phyloP scores from a whole-genome alignment of 2,329 filamentous ascomycete genomes.

The Aspergillus bombycis region DNA sequence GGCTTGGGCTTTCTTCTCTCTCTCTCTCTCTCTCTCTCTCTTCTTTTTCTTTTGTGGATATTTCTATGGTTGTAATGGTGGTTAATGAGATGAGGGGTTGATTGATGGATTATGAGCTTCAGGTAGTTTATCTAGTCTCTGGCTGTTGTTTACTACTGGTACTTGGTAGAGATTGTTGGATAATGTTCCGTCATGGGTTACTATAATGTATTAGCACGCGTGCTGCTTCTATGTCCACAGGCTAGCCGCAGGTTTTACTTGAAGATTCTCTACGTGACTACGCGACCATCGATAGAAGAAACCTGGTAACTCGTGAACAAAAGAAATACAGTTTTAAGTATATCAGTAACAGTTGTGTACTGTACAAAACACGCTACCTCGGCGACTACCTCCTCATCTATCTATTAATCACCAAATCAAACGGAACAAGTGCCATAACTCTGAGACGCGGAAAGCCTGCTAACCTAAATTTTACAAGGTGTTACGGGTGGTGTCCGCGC shows the following conservation, averaged over 20 bases:
- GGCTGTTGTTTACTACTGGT: not conserved
- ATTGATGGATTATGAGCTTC: not conserved
- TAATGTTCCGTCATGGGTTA: no score
- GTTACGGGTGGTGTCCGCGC: conserved; percentile 87
- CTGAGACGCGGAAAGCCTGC: conserved; percentile 23
- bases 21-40: not conserved
- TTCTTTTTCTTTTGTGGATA: not conserved
- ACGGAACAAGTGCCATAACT: conserved; percentile 21
- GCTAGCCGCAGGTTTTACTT: not conserved
- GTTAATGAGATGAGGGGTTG: not conserved
- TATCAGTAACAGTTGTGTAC: conserved; percentile 37
- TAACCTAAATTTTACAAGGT: conserved; percentile 33
- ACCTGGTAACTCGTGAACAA: conserved; percentile 11
- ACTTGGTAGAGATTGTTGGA: not conserved
- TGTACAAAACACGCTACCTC: conserved; percentile 36
- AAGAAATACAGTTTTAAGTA: conserved; percentile 33
- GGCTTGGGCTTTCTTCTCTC: not conserved
- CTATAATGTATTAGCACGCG: no score
- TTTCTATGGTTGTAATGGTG: not conserved
- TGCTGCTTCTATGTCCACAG: not conserved
- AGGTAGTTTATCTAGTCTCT: not conserved
- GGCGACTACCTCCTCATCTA: conserved; percentile 26
- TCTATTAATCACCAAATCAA: conserved; percentile 32
- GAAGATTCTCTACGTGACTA: not conserved
- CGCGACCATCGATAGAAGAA: no score